Conservation (phyloP, 345 rosid species). For the Melaleuca quinquenervia region DNA sequence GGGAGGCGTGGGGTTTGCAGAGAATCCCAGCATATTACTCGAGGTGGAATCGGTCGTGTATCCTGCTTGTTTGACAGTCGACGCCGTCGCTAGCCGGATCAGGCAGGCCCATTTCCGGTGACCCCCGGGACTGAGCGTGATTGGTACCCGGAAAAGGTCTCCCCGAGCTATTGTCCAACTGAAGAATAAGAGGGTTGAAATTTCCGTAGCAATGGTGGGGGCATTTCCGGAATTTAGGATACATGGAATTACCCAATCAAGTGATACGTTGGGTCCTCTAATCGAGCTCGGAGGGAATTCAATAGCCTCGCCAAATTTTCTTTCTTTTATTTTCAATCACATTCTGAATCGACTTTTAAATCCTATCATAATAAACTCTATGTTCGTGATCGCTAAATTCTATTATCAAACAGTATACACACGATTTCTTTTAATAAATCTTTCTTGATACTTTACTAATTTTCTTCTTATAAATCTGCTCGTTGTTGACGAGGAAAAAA, state of each 20-base stretch:
- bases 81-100: neutral
- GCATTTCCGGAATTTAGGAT: neutral
- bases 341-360: too few species aligned
- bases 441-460: too few species aligned
- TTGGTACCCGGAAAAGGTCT: neutral
- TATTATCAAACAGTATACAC: too few species aligned
- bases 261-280: neutral
- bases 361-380: too few species aligned
- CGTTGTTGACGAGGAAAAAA: too few species aligned
- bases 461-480: too few species aligned
- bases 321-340: too few species aligned
- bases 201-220: neutral
- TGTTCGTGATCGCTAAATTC: neutral
- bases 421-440: too few species aligned
- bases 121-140: neutral
- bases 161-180: neutral
- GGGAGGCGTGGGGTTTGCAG: constrained; percentile 5
- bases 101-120: neutral
- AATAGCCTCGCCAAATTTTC: too few species aligned
- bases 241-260: neutral
- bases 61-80: neutral
- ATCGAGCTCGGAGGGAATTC: neutral
- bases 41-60: neutral
- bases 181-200: neutral
- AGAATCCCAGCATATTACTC: neutral